Percentiles rank a stretch among this genome's conserved stretches.
Conservation (phyloP, 805 yeast genomes). For the Huiozyma sinensis region DNA sequence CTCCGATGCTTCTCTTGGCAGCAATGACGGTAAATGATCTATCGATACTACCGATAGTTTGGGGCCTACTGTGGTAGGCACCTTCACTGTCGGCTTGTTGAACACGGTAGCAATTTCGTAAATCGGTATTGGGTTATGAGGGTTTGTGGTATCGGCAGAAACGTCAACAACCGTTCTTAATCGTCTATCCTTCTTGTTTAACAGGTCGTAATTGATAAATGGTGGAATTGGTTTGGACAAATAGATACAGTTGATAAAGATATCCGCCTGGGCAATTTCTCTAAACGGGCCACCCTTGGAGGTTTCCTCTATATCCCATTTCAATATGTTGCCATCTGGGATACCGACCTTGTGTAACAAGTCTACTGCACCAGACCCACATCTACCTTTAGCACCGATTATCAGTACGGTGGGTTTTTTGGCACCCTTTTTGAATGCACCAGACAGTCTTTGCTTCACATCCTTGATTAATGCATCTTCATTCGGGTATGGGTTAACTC, state of each 20-base stretch:
- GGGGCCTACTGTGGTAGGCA: constrained; percentile 70
- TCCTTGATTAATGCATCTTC: constrained; percentile 67
- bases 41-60: constrained; percentile 85
- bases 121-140: constrained; percentile 95
- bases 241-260: constrained; percentile 94
- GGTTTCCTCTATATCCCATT: constrained; percentile 98
- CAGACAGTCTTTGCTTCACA: constrained; percentile 47
- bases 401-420: constrained; percentile 70
- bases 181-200: constrained; percentile 60
- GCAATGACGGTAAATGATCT: constrained; percentile 89
- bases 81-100: constrained; percentile 80
- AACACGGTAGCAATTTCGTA: constrained; percentile 85
- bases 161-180: constrained; percentile 93
- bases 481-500: constrained; percentile 72
- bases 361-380: constrained; percentile 95
- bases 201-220: constrained; percentile 58
- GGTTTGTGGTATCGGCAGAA: constrained; percentile 97
- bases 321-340: constrained; percentile 70
- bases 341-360: constrained; percentile 73
- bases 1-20: constrained; percentile 97
- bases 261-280: constrained; percentile 79
- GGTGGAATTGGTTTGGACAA: constrained; percentile 90
- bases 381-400: constrained; percentile 97
- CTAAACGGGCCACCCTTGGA: constrained; percentile 93
- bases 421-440: constrained; percentile 52